Conservation (phyloP, 148 eudicot genomes). For the Rhododendron griersonianum region DNA sequence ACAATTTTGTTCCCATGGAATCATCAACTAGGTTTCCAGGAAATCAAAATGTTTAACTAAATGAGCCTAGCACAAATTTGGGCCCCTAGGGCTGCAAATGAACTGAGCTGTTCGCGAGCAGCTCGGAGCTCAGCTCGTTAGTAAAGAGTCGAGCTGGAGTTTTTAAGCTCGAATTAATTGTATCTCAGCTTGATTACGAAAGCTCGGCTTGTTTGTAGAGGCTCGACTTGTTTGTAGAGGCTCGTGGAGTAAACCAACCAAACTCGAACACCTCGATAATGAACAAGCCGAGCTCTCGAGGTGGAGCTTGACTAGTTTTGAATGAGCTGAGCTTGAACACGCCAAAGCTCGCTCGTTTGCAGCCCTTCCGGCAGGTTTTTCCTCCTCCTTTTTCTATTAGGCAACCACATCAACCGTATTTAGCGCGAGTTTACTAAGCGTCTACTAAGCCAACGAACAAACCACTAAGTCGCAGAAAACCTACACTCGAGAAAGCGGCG, state of each 20-base stretch:
- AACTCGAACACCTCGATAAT: background rate
- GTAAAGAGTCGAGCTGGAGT: background rate
- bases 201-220: background rate
- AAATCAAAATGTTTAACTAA: background rate
- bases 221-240: background rate
- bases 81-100: background rate
- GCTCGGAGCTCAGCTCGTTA: background rate
- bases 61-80: background rate
- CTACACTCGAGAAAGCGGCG: background rate
- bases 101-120: background rate
- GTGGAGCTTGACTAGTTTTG: background rate
- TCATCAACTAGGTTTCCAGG: background rate
- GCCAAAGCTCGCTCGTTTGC: background rate
- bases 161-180: background rate
- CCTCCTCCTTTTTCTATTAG: background rate
- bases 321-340: background rate
- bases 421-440: background rate
- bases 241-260: background rate
- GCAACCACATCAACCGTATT: background rate
- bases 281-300: background rate
- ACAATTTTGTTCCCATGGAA: background rate
- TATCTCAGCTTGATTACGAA: background rate
- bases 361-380: background rate
- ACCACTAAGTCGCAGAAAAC: background rate
- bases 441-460: background rate